Evolutionary conservation across 352 stramenopile species (phyloP).

Genomic region (Phytophthora cryptogea): DNA sequence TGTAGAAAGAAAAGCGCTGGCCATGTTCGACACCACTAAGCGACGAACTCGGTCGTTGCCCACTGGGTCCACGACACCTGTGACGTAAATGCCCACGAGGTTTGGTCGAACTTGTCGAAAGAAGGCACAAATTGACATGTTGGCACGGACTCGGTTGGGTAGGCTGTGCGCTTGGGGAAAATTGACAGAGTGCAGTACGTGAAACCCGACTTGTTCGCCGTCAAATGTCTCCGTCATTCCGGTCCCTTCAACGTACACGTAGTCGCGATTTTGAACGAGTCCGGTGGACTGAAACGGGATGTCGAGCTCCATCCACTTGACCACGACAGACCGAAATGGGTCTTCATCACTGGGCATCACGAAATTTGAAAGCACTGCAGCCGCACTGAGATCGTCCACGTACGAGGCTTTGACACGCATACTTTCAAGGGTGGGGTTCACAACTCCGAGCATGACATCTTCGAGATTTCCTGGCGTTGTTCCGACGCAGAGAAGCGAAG

Average conservation of each 20-base stretch:
- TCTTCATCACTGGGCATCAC: conserved; percentile 24
- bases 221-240: conserved; percentile 23
- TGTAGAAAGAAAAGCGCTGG: conserved; percentile 13
- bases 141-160: conserved; percentile 46
- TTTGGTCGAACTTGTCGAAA: conserved; percentile 49
- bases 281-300: conserved; percentile 27
- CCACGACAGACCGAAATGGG: conserved; percentile 30
- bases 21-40: conserved; percentile 24
- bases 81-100: conserved; percentile 47
- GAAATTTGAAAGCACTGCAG: conserved; percentile 29
- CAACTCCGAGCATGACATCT: conserved; percentile 43
- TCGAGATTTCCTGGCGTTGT: conserved; percentile 26
- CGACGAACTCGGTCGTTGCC: conserved; percentile 28
- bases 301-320: conserved; percentile 45
- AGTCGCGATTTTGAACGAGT: conserved; percentile 42
- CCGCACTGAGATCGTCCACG: conserved; percentile 28
- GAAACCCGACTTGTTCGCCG: conserved; percentile 33
- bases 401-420: conserved; percentile 44
- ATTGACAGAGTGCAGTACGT: conserved; percentile 26
- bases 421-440: conserved; percentile 30
- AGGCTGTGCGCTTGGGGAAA: conserved; percentile 15
- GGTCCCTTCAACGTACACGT: conserved; percentile 41
- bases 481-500: conserved; percentile 30
- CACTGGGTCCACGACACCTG: conserved; percentile 27
- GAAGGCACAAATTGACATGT: conserved; percentile 48